Base-by-base conservation (phyloP, 192 early-diverging fungal species). In the Coemansia sp. region DNA sequence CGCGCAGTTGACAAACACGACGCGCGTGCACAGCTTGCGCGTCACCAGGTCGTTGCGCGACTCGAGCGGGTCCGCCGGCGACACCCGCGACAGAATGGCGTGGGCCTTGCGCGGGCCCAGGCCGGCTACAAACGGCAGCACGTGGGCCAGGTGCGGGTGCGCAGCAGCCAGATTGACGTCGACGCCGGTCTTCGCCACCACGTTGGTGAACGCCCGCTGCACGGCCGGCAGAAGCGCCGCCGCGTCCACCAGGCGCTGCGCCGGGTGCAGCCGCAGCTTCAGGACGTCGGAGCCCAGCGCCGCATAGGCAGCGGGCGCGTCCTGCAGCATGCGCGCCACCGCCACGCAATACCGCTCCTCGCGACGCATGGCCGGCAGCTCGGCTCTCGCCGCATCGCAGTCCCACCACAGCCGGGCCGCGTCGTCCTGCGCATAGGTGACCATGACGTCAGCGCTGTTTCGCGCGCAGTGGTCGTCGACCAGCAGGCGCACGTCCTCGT, bases 21-120 rank as follows among this genome's bases (percentile, higher is more conserved):
- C 82, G 69, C 85, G 83, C 10, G 92, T 85, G 78, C 90, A 81
- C 63, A 95, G 68, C 47, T 87, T 82, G 33, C 88, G 78, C 41
- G 86, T 63, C 9, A 97, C 86, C 20, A 99, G 86, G 18, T 91
- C 89, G 38, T 86, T 82, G 65, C 97, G 87, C 24, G 84, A 86
- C 66, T 91, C 91, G 2, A 95, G 78, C 67, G 36, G 13, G 20
- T 29, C 59, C 46, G 40, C 66, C 68, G 49, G 36, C 13, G 59
- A 65, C 65, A 11, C 51, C 46, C 10, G 64, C 34, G 29, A 76
- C 18, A 95, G 65, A 36, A 97, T 86, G 51, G 85, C 89, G 38
- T 92, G 89, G 0, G 93, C 95, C 80, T 99, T 99, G 66, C 97
- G 85, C 33, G 96, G 93, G 6, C 97, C 97, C 49, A 99, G 85